Evolutionary conservation across 495 filamentous ascomycete genomes (phyloP).

Genomic region (Massariosphaeria phaeospora): DNA sequence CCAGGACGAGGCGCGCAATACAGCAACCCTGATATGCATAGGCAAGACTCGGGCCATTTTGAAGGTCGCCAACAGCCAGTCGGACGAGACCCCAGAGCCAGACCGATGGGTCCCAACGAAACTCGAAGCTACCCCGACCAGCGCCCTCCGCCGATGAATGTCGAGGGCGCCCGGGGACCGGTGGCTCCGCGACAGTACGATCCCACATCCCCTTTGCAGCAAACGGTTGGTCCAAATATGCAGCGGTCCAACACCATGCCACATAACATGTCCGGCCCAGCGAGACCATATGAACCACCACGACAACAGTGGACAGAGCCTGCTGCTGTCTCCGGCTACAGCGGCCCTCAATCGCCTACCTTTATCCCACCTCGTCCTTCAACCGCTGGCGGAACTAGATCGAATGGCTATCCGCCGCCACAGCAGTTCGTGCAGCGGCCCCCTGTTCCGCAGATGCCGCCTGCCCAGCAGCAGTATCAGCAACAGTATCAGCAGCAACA

Average conservation of each 20-base stretch:
- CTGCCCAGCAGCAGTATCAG: conserved; percentile 14
- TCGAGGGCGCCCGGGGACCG: conserved; percentile 11
- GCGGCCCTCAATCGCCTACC: conserved; percentile 35
- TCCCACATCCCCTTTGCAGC: conserved; percentile 14
- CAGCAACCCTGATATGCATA: conserved; percentile 12
- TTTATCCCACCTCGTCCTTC: conserved; percentile 45
- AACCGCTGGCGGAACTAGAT: conserved; percentile 47
- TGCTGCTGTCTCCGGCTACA: conserved; percentile 34
- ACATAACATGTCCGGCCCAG: conserved; percentile 11
- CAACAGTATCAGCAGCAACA: conserved; percentile 19
- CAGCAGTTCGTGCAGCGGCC: conserved; percentile 34
- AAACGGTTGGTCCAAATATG: conserved; percentile 23
- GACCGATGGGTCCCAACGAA: conserved; percentile 6
- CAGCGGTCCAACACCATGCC: conserved; percentile 31
- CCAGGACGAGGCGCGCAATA: conserved; percentile 14
- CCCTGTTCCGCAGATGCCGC: conserved; percentile 30
- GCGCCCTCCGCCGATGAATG: conserved; percentile 8
- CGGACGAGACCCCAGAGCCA: too few relatives aligned
- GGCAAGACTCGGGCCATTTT: conserved; percentile 29
- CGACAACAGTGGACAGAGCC: conserved; percentile 36
- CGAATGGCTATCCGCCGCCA: conserved; percentile 6
- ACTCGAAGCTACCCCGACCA: conserved; percentile 13
- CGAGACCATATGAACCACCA: neutral
- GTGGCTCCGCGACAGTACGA: conserved; percentile 14
- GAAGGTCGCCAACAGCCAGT: too few relatives aligned